Percentiles rank a stretch among this genome's conserved stretches.
Evolutionary conservation across 352 stramenopile genomes (phyloP).

Genomic region (Thraustotheca clavata): DNA sequence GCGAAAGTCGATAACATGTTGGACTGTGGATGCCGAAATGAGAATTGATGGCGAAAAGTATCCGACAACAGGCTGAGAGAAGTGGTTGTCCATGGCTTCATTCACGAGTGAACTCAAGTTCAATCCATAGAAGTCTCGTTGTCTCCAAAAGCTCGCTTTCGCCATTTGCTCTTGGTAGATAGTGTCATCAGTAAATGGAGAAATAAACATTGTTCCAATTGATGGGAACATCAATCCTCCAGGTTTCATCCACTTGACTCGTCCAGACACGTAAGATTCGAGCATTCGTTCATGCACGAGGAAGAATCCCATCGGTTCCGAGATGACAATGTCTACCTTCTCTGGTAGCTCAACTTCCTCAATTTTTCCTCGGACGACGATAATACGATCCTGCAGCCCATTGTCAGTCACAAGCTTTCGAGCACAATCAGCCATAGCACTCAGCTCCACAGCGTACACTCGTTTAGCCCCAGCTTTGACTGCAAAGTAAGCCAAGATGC

Average conservation of each 20-base stretch:
- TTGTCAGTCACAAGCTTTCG: constrained; percentile 92
- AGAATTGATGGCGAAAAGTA: constrained; percentile 84
- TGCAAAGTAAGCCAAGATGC: constrained; percentile 98
- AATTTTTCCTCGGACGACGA: constrained; percentile 96
- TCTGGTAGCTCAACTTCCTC: constrained; percentile 95
- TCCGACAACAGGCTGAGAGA: constrained; percentile 91
- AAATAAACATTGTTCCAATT: constrained; percentile 94
- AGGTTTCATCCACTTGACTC: constrained; percentile 92
- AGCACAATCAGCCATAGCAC: constrained; percentile 97
- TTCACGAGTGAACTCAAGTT: constrained; percentile 90
- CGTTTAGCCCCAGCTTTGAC: constrained; percentile 95
- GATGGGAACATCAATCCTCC: constrained; percentile 96
- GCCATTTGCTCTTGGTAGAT: constrained; percentile 89
- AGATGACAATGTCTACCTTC: constrained; percentile 98
- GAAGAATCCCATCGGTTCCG: constrained; percentile 99
- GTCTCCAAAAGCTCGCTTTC: constrained; percentile 93
- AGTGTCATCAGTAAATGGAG: constrained; percentile 92
- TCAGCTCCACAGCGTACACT: constrained; percentile 94
- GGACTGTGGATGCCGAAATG: constrained; percentile 40
- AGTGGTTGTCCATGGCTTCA: constrained; percentile 97
- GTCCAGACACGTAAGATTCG: constrained; percentile 93
- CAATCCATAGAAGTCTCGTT: constrained; percentile 95
- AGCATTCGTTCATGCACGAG: constrained; percentile 99
- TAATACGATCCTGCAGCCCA: constrained; percentile 92
- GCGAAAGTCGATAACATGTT: constrained; percentile 83